Base-by-base conservation (phyloP, 306 rosid species). In the Biancaea sappan region DNA sequence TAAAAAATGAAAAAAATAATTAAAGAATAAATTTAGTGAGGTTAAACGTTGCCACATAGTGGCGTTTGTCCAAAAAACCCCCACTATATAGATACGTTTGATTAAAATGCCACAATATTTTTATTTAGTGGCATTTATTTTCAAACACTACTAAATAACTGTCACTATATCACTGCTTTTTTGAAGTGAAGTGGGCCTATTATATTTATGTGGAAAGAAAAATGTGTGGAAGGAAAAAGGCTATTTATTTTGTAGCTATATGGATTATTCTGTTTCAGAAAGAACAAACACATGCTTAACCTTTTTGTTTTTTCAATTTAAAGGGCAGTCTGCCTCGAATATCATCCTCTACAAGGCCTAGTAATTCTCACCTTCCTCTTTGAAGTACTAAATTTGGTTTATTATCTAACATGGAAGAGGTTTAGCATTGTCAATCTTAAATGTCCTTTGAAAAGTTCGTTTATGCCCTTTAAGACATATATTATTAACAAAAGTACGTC, bases 381-480 rank as follows among this genome's bases (percentile, higher is more conserved):
- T 25, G 37, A 64, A n/a, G n/a, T n/a, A n/a, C n/a, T n/a, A n/a
- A n/a, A n/a, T n/a, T n/a, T n/a, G n/a, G n/a, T n/a, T n/a, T n/a
- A n/a, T n/a, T 32, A 73, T 73, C 71, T 61, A 34, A 73, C 31
- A 5, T 9, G 4, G 48, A 73, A 25, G 38, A 40, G 18, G 19
- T 37, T 28, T 38, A 24, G n/a, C 29, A 56, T 67, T 50, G 5
- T 50, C 38, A 37, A 38, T 61, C 21, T 25, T 48, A 12, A 14
- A 14, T 66, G 25, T 40, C 15, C 43, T 37, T 22, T 34, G 28
- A 54, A n/a, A n/a, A 26, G 50, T 73, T 65, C 24, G 18, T 31
- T 31, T 25, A 24, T 64, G 19, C 37, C 46, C 60, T 65, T 54
- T 50, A 8, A 41, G 58, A 59, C n/a, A 62, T 32, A 10, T 53